Base-by-base conservation (phyloP, 257 asterid genomes). In the Salvia rosmarinus region DNA sequence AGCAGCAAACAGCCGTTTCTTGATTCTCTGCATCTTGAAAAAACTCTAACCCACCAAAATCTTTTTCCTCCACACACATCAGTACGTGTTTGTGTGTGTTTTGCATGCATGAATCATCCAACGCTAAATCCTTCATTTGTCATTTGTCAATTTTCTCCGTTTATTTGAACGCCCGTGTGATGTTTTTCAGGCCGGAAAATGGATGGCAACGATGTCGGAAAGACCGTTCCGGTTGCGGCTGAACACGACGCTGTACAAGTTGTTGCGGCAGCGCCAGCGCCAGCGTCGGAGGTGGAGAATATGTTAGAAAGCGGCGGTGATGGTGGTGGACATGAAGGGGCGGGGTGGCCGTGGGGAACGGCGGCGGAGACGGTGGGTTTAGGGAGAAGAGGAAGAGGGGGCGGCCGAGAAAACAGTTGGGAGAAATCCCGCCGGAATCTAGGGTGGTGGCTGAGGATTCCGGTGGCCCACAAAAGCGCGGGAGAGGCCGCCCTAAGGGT, bases 401-500 rank as follows among this genome's bases (percentile, higher is more conserved):
- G 34, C 73, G 84, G 67, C 86, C 86, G 44, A 77, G 59, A 11
- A 82, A 79, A 21, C 72, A 70, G 55, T 34, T 16, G 12, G 67
- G 12, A 28, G 68, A 23, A 5, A 46, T 25, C 67, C 64, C n/a
- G 9, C 69, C 7, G 9, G 74, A 78, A 0, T 25, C 64, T 20
- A 60, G 58, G 77, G 4, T 6, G 57, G 16, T 42, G 59, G 47
- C 73, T 2, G 86, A 49, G 9, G 52, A 28, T 16, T 35, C 67
- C 9, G 71, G 66, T 2, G 37, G 66, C 0, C 62, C 74, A 1
- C 76, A 37, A 14, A 77, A 79, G 67, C 75, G 87, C 2, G 83
- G 81, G 0, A 71, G 84, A 30, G 87, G 84, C 25, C 84, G 82
- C 4, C 87, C 84, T 0, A 59, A 23, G 60, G 86, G 86, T 9